Evolutionary conservation across 2,329 filamentous ascomycete species (phyloP), one percentile per base, ranked within the genome.

Genomic region (Pseudocercospora ulei): DNA sequence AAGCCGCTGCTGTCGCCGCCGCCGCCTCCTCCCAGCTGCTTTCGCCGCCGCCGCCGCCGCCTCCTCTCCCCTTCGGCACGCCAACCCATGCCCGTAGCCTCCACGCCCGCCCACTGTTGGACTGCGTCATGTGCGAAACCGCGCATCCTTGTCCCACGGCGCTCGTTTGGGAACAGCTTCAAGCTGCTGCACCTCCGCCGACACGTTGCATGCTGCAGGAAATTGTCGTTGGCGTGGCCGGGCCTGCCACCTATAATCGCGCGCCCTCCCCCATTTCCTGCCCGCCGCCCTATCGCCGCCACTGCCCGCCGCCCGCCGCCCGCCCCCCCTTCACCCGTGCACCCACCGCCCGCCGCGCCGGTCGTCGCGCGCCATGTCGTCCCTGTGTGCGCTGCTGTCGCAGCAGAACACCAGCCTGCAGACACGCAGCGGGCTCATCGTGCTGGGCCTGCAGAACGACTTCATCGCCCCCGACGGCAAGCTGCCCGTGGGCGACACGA

Each of bases 361-460:
- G n/a, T n/a, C n/a, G n/a, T n/a, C n/a, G n/a, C n/a, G n/a, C n/a
- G n/a, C n/a, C 40, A 65, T 65, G 63, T 51, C 61, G 16, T 65
- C 63, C 12, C 57, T 68, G 25, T 55, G 64, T 41, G 63, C 65
- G 28, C 56, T 68, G 29, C 60, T 68, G 13, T 58, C 63, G 22
- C 62, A 67, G 44, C 64, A 65, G 35, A 62, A 60, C 36, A 71
- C 72, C 9, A 64, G 64, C 38, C 67, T 78, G 43, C 63, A 72
- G 46, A 76, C 73, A 14, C 65, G 71, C 40, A 74, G 76, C 62
- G 88, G 84, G 1, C 69, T 98, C 27, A 67, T 96, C 12, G 66
- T 92, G 11, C 71, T 95, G 48, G 88, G 94, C 55, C 74, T 93
- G 22, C 90, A 96, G 57, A 85, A 92, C 53, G 88, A 95, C 59